These are phyloP conservation scores for Toxicodendron radicans DNA, from an alignment of 345 rosid species.

Conservation along the genomic window DNA sequence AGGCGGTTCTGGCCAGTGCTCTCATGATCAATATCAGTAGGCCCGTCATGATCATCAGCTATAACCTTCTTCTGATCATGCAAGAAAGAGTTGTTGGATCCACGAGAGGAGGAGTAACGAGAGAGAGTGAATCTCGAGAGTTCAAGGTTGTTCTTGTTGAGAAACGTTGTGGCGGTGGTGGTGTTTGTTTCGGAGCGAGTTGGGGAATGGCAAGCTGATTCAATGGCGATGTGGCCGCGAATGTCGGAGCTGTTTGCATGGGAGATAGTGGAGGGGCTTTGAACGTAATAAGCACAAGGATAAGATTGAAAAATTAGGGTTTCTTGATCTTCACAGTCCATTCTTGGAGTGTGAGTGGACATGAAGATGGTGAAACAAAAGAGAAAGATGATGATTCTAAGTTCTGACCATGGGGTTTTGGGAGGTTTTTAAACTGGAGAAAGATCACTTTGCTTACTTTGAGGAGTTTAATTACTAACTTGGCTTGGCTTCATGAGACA, in stretches of 20 bases:
- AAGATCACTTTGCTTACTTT: neutral
- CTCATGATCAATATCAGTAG: neutral
- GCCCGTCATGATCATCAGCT: slow-evolving; percentile 8
- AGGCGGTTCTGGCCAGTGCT: slow-evolving; percentile 38
- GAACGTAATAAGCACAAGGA: slow-evolving; percentile 63
- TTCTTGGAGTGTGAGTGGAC: slow-evolving; percentile 15
- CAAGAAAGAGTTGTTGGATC: slow-evolving; percentile 45
- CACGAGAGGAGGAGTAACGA: slow-evolving; percentile 53
- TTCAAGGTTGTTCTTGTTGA: slow-evolving; percentile 23
- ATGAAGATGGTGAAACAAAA: neutral
- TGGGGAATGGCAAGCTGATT: slow-evolving; percentile 43
- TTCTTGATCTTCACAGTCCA: slow-evolving; percentile 41
- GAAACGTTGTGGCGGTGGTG: neutral
- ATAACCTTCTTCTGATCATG: slow-evolving; percentile 32
- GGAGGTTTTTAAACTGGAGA: neutral
- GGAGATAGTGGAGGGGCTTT: slow-evolving; percentile 73
- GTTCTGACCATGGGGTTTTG: neutral
- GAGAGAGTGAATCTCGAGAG: slow-evolving; percentile 39
- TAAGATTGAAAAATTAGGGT: slow-evolving; percentile 32
- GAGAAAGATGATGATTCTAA: neutral
- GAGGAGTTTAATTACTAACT: neutral
- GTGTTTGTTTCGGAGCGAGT: slow-evolving; percentile 33
- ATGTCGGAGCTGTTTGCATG: slow-evolving; percentile 44
- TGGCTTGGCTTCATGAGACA: neutral
- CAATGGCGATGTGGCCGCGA: slow-evolving; percentile 21